Conservation (phyloP, 768 basidiomycete genomes). For the Sutorius australiensis region DNA sequence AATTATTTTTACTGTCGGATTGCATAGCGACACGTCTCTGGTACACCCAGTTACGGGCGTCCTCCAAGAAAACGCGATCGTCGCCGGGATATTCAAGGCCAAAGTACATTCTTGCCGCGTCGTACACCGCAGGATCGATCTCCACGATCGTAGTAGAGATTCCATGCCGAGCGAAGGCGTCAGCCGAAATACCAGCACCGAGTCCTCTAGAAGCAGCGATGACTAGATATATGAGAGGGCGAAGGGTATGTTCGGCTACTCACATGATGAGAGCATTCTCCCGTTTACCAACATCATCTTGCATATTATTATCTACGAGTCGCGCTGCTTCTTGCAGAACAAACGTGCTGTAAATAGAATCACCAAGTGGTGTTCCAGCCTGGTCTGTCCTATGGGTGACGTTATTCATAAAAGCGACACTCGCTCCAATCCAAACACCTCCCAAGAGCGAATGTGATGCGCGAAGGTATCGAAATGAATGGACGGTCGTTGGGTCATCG, state of each 20-base stretch:
- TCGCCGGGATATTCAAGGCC: constrained; percentile 64
- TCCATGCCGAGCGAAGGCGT: constrained; percentile 65
- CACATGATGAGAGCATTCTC: constrained; percentile 73
- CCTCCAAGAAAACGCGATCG: constrained; percentile 64
- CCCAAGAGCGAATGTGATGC: constrained; percentile 64
- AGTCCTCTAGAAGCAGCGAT: constrained; percentile 59
- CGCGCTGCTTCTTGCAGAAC: constrained; percentile 82
- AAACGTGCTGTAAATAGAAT: constrained; percentile 83
- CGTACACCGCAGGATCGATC: constrained; percentile 88
- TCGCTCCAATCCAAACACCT: constrained; percentile 74
- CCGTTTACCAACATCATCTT: constrained; percentile 32
- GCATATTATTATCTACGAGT: constrained; percentile 53
- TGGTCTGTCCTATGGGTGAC: constrained; percentile 46
- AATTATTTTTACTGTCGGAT: constrained; percentile 13
- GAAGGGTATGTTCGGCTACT: constrained; percentile 20
- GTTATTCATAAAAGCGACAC: constrained; percentile 41
- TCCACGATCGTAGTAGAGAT: constrained; percentile 83
- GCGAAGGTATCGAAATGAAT: constrained; percentile 58
- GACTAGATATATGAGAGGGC: constrained; percentile 5
- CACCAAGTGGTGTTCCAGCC: constrained; percentile 54
- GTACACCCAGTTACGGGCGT: constrained; percentile 69
- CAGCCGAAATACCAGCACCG: constrained; percentile 79
- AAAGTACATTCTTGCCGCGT: constrained; percentile 76
- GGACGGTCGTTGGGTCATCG: constrained; percentile 31
- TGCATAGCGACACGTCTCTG: constrained; percentile 34